Conservation (phyloP, 1,139 yeast species). For the Hanseniaspora uvarum region DNA sequence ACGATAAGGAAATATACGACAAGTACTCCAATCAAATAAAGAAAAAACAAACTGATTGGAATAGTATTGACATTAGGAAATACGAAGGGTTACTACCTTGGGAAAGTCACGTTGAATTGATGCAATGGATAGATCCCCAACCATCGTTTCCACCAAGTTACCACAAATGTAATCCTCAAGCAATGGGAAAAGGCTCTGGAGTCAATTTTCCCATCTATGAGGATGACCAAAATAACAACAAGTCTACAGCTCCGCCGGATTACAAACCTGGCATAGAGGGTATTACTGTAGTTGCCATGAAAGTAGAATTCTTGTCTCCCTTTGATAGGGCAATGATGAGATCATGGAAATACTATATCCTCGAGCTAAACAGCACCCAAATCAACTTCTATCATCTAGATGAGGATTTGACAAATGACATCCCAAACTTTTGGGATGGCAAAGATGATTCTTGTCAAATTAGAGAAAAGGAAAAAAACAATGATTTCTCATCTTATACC, state of each 20-base stretch:
- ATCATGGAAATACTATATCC: constrained; percentile 52
- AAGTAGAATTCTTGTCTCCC: constrained; percentile 58
- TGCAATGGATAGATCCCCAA: constrained; percentile 40
- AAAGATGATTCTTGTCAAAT: constrained; percentile 18
- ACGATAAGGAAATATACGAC: neutral
- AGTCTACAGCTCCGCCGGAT: constrained; percentile 34
- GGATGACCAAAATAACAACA: constrained; percentile 20
- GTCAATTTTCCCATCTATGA: constrained; percentile 37
- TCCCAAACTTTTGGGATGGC: constrained; percentile 28
- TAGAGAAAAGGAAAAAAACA: constrained; percentile 15
- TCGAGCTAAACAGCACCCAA: constrained; percentile 69
- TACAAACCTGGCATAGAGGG: constrained; percentile 53
- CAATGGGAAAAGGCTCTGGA: constrained; percentile 8
- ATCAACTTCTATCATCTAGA: constrained; percentile 46
- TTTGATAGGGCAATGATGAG: constrained; percentile 51
- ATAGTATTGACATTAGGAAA: neutral
- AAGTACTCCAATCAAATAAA: neutral
- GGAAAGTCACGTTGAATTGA: constrained; percentile 25
- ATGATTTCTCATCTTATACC: constrained; percentile 14
- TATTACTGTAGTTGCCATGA: constrained; percentile 44
- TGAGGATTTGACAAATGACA: constrained; percentile 23
- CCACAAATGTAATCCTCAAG: constrained; percentile 32
- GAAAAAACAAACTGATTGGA: neutral
- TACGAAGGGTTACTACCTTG: constrained; percentile 15
- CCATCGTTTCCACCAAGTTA: constrained; percentile 47